Percentiles rank a stretch among this genome's conserved stretches.
phyloP scores from a whole-genome alignment of 139 green algal genomes.

The Closterium sp. region DNA sequence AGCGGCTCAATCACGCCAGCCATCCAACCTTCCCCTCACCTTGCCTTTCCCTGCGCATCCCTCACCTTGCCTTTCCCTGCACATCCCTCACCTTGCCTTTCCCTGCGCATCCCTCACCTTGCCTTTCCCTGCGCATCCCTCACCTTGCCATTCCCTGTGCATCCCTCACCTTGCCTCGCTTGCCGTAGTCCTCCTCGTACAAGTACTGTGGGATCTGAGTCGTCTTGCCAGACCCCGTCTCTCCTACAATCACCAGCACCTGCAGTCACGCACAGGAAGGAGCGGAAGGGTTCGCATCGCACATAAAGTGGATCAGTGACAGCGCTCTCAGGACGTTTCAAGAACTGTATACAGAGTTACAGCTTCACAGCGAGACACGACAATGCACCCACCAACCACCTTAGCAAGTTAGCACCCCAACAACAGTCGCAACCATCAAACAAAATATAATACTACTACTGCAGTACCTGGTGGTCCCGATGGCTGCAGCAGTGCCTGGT shows the following conservation, averaged over 20 bases:
- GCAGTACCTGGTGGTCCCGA: no score
- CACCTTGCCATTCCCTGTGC: neutral
- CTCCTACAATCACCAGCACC: slow-evolving; percentile 93
- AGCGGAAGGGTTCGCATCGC: no score
- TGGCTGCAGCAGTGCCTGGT: no score
- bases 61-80: neutral
- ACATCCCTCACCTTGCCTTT: neutral
- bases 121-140: neutral
- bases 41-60: no score
- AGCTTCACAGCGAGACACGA: no score
- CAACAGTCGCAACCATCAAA: no score
- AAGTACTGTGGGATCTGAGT: slow-evolving; percentile 97
- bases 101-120: neutral
- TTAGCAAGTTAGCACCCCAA: no score
- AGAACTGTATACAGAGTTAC: no score
- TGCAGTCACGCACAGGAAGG: slow-evolving; percentile 4
- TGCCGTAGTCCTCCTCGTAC: slow-evolving; percentile 90
- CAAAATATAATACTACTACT: no score
- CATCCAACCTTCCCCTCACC: neutral
- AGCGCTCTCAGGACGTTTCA: no score
- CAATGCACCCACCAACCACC: no score
- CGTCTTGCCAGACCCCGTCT: slow-evolving; percentile 92
- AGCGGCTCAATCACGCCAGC: neutral
- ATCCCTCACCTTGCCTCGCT: slow-evolving; percentile 44
- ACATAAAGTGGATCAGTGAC: no score